Percentiles rank a stretch among this genome's conserved stretches.
Conservation (phyloP, 202 grass and related monocot species). For the Elaeis oleifera region DNA sequence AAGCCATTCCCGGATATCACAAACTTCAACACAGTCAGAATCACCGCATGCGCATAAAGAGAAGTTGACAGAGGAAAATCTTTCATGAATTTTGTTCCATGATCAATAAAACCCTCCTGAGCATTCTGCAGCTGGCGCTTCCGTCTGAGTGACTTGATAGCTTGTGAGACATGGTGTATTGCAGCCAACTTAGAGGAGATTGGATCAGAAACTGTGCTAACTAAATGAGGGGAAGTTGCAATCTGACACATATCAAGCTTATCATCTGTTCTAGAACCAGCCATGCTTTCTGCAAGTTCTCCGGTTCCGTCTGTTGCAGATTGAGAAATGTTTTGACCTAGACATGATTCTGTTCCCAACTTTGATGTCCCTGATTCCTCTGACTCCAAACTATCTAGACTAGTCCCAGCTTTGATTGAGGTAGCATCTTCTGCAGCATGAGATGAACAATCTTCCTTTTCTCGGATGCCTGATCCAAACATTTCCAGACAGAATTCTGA, state of each 20-base stretch:
- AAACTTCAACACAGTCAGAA: slow-evolving; percentile 93
- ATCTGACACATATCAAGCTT: slow-evolving; percentile 57
- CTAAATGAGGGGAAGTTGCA: slow-evolving; percentile 28
- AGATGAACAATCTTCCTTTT: slow-evolving; percentile 30
- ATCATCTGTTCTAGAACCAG: slow-evolving; percentile 11
- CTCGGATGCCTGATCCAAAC: slow-evolving; percentile 35
- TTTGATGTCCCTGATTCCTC: slow-evolving; percentile 20
- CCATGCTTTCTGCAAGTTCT: slow-evolving; percentile 23
- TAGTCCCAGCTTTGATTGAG: slow-evolving; percentile 14
- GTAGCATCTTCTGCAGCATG: slow-evolving; percentile 24
- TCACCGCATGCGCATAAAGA: slow-evolving; percentile 80
- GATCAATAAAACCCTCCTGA: slow-evolving; percentile 32
- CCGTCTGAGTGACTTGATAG: slow-evolving; percentile 98
- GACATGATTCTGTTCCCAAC: slow-evolving; percentile 15
- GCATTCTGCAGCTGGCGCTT: slow-evolving; percentile 77
- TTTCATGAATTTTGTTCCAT: slow-evolving; percentile 39
- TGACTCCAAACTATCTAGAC: slow-evolving; percentile 30
- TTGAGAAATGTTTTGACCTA: slow-evolving; percentile 27
- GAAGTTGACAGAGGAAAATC: slow-evolving; percentile 43
- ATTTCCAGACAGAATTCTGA: slow-evolving; percentile 59
- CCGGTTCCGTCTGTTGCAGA: slow-evolving; percentile 32
- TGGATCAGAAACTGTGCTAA: slow-evolving; percentile 58
- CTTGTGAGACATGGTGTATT: slow-evolving; percentile 94
- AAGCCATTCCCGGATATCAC: slow-evolving; percentile 92
- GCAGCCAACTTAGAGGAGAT: slow-evolving; percentile 95